Evolutionary conservation across 1,284 basidiomycete genomes (phyloP).

Genomic region (Trichosporon sp.): DNA sequence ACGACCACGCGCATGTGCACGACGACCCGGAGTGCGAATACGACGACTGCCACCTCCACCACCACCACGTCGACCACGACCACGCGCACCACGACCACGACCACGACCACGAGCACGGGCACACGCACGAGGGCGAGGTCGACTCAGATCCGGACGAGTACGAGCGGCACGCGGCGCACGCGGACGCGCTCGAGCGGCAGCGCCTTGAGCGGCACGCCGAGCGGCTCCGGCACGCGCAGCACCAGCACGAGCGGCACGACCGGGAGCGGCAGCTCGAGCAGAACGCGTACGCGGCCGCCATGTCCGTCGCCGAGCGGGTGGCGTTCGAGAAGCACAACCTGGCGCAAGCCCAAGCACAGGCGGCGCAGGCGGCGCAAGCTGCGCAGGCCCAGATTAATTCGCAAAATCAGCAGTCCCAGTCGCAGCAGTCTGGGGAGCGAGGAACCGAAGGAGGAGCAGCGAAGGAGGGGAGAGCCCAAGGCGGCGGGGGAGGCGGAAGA

Average conservation of each 20-base stretch:
- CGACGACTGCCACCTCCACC: conserved; percentile 15
- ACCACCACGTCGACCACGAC: conserved; percentile 20
- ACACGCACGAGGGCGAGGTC: conserved; percentile 21
- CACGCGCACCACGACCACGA: conserved; percentile 20
- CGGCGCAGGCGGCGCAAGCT: not conserved
- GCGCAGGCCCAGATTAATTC: not conserved
- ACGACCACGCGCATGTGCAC: conserved; percentile 20
- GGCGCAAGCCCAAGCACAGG: not conserved
- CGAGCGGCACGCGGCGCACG: conserved; percentile 13
- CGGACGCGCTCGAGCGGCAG: not conserved
- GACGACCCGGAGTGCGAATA: conserved; percentile 17
- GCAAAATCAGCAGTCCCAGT: not conserved
- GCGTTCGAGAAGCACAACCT: not conserved
- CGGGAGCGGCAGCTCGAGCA: conserved; percentile 7
- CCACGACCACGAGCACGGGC: conserved; percentile 7
- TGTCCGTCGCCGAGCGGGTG: not conserved
- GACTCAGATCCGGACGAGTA: conserved; percentile 25
- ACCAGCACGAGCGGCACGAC: conserved; percentile 10
- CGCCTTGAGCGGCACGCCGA: not conserved
- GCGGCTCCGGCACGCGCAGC: conserved; percentile 13
- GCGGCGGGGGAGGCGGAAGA: not conserved
- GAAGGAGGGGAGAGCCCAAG: not conserved
- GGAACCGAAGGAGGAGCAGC: not conserved
- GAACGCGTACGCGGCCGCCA: conserved; percentile 6
- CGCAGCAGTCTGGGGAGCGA: not conserved